A percentile compares a stretch with the other conserved stretches of the same genome.
Conservation (phyloP, 208 protist species). For the Balamuthia mandrillaris region DNA sequence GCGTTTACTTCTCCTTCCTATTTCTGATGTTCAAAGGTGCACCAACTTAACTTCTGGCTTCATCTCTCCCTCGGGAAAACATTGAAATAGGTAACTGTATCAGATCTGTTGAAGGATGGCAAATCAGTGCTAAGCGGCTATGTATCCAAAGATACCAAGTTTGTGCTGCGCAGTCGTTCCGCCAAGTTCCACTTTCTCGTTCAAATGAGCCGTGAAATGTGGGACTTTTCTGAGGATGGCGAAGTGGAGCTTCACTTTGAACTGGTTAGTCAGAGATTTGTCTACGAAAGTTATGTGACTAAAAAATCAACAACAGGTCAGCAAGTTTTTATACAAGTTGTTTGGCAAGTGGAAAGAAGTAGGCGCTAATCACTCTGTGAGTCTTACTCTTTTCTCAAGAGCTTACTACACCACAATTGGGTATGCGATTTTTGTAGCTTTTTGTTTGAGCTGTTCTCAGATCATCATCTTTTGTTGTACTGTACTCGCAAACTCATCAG, state of each 20-base stretch:
- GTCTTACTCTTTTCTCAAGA: constrained; percentile 12
- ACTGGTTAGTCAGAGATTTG: constrained; percentile 59
- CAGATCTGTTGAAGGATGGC: constrained; percentile 49
- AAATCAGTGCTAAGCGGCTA: constrained; percentile 53
- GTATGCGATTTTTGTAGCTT: no score
- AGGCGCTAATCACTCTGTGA: constrained; percentile 2
- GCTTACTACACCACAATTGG: no score
- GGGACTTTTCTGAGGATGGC: constrained; percentile 62
- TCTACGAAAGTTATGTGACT: no score
- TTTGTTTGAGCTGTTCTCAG: no score
- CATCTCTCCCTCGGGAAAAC: background rate
- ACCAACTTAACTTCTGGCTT: no score
- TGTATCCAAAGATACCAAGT: constrained; percentile 65
- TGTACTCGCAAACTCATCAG: no score
- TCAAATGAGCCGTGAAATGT: constrained; percentile 75
- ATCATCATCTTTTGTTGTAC: no score
- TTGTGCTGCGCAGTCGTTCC: constrained; percentile 68
- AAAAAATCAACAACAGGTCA: background rate
- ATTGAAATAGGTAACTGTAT: background rate
- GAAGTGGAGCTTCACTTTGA: constrained; percentile 72
- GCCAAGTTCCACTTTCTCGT: constrained; percentile 68
- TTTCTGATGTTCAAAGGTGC: constrained; percentile 10
- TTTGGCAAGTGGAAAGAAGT: constrained; percentile 34
- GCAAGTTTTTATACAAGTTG: constrained; percentile 43
- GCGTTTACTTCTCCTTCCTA: constrained; percentile 20